A percentile compares a stretch with the other conserved stretches of the same genome.
These are phyloP conservation scores for Collybia mongolica DNA, from an alignment of 768 basidiomycete genomes.

Conservation along the genomic window DNA sequence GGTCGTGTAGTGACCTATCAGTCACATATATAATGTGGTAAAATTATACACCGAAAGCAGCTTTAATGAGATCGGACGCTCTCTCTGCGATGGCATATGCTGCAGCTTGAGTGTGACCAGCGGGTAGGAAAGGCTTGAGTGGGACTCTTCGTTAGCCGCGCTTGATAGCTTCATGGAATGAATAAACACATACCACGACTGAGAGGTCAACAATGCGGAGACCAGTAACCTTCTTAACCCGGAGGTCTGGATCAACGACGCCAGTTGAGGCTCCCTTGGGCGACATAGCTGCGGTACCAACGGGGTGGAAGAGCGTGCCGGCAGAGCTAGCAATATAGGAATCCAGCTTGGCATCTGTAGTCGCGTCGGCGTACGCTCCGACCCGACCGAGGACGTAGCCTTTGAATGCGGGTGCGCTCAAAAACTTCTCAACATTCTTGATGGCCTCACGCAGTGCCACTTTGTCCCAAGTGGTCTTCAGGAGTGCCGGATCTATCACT, in stretches of 20 bases:
- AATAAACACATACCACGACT: constrained; percentile 10
- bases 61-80: constrained; percentile 15
- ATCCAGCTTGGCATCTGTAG: not conserved
- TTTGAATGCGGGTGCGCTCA: constrained; percentile 10
- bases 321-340: not conserved
- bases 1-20: no score
- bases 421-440: constrained; percentile 12
- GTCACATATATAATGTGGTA: no score
- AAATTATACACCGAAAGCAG: no score
- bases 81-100: constrained; percentile 16
- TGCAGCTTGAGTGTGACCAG: constrained; percentile 12
- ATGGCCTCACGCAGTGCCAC: constrained; percentile 13
- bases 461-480: constrained; percentile 10
- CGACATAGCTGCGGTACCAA: constrained; percentile 13
- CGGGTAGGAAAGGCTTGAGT: constrained; percentile 14
- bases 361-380: constrained; percentile 8
- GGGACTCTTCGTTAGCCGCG: not conserved
- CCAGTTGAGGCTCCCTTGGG: constrained; percentile 9
- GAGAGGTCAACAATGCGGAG: constrained; percentile 18
- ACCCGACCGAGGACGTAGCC: constrained; percentile 9
- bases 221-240: constrained; percentile 12
- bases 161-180: not conserved
- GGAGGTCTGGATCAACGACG: constrained; percentile 16
- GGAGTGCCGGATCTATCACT: constrained; percentile 15
- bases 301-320: constrained; percentile 7